Base-by-base conservation (phyloP, 2,329 filamentous ascomycete species). In the Ophiostoma ips region DNA sequence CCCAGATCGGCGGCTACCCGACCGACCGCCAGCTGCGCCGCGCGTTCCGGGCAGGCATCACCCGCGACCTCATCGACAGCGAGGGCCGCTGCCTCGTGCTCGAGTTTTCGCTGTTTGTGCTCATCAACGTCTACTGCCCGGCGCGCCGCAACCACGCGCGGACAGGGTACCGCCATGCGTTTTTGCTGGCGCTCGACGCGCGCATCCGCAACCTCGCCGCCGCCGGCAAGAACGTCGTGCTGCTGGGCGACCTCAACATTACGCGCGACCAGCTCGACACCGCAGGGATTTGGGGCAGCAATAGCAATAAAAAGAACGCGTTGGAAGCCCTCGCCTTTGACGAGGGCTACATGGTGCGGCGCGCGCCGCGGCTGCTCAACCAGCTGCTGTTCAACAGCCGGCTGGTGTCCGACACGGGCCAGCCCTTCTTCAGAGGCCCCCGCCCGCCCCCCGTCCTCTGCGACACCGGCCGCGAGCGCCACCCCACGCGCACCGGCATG, bases 21-120 rank as follows among this genome's bases (percentile, higher is more conserved):
- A 78, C 71, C 1, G 65, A 72, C 1, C 70, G 72, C 16, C 88
- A 95, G 59, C 71, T 94, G 2, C 50, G 50, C 12, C 34, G 48
- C 1, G 46, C 1, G 65, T 87, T 5, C 87, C 95, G 59, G n/a
- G n/a, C n/a, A n/a, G n/a, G n/a, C n/a, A n/a, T n/a, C n/a, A n/a
- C n/a, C n/a, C 79, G 86, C 38, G 70, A 73, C 2, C 73, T 73
- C 1, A 76, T 96, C 8, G 92, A 98, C 62, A 85, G 86, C 0
- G 92, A 98, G 69, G 92, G 92, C 1, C 83, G 92, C 45, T 95
- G 88, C 58, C 79, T 96, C 8, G 73, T 95, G 40, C 72, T 98
- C 3, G 92, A 96, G 61, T 96, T 98, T 58, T 87, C 88, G 0
- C 89, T 87, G 3, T 96, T 98, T 62, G 87, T 98, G 5, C 75